A percentile compares a stretch with the other conserved stretches of the same genome.
Conservation (phyloP, 768 basidiomycete genomes). For the Rhizopogon vulgaris region DNA sequence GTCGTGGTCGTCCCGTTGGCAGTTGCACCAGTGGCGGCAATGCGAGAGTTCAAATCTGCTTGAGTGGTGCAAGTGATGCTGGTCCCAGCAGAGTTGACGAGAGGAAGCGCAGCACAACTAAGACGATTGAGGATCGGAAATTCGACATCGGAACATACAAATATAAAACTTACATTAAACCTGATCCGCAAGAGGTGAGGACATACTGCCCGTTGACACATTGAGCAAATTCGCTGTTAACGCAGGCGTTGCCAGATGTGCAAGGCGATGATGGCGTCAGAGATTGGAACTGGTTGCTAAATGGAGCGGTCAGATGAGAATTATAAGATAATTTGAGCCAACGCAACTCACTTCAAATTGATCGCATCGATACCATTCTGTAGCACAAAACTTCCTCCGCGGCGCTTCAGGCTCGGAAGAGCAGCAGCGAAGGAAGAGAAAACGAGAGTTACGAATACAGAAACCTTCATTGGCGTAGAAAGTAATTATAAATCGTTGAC, state of each 20-base stretch:
- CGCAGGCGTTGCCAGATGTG: slow-evolving; percentile 40
- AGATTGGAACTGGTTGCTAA: slow-evolving; percentile 16
- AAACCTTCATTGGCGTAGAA: slow-evolving; percentile 32
- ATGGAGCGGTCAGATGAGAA: slow-evolving; percentile 1
- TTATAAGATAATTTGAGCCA: background rate
- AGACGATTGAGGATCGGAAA: background rate
- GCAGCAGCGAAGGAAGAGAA: slow-evolving; percentile 26
- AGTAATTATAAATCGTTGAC: background rate
- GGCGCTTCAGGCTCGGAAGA: slow-evolving; percentile 30
- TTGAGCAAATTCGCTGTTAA: slow-evolving; percentile 45
- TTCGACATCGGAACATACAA: background rate
- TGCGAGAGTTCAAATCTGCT: slow-evolving; percentile 40
- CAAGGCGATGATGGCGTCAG: slow-evolving; percentile 28
- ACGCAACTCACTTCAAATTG: slow-evolving; percentile 30
- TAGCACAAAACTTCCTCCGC: slow-evolving; percentile 20
- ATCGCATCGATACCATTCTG: slow-evolving; percentile 39
- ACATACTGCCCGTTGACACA: slow-evolving; percentile 43
- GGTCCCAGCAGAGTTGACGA: slow-evolving; percentile 44
- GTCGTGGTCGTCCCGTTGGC: slow-evolving; percentile 15
- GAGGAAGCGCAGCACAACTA: slow-evolving; percentile 38
- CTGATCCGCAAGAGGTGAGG: slow-evolving; percentile 14
- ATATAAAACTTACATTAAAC: slow-evolving; percentile 10
- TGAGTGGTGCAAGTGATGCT: slow-evolving; percentile 46
- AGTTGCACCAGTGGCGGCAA: slow-evolving; percentile 30
- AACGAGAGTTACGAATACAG: slow-evolving; percentile 27